Conservation (phyloP, 495 filamentous ascomycete species). For the Amniculicola lignicola region DNA sequence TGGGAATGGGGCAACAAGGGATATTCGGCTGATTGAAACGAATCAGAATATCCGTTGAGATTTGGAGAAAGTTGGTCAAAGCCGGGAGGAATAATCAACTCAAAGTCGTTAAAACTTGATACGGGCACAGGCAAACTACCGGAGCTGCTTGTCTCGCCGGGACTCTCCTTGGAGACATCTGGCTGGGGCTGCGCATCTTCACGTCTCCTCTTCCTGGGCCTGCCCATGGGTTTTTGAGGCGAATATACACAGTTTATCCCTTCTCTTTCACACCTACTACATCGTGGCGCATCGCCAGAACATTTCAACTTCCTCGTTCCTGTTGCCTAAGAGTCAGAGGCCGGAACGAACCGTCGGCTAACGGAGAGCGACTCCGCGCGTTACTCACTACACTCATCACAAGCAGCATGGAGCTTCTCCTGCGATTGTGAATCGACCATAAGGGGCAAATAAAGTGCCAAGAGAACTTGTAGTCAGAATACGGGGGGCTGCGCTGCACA, state of each 20-base stretch:
- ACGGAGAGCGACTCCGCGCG: not conserved
- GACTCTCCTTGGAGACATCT: no score
- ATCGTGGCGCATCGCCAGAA: conserved; percentile 33
- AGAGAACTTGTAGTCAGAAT: not conserved
- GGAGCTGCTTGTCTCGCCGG: not conserved
- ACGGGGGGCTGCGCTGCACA: no score
- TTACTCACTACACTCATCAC: conserved; percentile 40
- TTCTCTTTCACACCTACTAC: conserved; percentile 37
- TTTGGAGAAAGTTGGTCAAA: no score
- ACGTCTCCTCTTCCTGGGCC: conserved; percentile 38
- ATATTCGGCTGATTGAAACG: not conserved
- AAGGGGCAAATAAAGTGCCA: not conserved
- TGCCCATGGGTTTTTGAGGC: conserved; percentile 41
- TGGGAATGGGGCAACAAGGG: no score
- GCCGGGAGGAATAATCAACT: not conserved
- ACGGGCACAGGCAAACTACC: not conserved
- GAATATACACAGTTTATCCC: conserved; percentile 40
- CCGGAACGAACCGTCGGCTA: not conserved
- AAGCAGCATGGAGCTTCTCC: conserved; percentile 36
- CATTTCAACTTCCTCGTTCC: conserved; percentile 42
- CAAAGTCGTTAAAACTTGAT: conserved; percentile 14
- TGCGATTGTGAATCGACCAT: no score
- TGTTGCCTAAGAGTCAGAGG: conserved; percentile 9
- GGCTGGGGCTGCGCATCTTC: conserved; percentile 27
- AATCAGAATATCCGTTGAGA: not conserved